phyloP scores from a whole-genome alignment of 352 stramenopile genomes.

The Globisporangium emineosum region DNA sequence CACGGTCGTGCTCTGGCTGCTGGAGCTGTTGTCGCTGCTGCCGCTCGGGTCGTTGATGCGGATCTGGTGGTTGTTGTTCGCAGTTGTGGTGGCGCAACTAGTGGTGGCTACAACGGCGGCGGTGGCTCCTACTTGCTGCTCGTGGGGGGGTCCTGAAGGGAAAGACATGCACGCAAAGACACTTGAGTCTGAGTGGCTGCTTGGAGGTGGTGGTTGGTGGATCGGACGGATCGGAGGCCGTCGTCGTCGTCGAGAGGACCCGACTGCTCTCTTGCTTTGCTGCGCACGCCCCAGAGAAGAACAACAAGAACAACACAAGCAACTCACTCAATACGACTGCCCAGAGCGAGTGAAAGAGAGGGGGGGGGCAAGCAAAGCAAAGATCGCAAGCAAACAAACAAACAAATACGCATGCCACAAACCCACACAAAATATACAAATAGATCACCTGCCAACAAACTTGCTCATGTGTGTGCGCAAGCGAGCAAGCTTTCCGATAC shows the following conservation, averaged over 20 bases:
- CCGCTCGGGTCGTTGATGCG: constrained; percentile 5
- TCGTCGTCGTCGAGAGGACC: constrained; percentile 7
- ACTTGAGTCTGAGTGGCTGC: constrained; percentile 5
- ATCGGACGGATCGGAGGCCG: neutral
- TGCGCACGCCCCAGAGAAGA: constrained; percentile 3
- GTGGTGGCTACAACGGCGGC: neutral
- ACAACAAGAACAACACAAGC: constrained; percentile 8
- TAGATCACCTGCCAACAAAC: neutral
- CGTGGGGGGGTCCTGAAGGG: constrained; percentile 6
- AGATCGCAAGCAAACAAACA: neutral
- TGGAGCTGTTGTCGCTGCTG: constrained; percentile 13
- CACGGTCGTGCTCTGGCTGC: constrained; percentile 3
- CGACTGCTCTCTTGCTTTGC: constrained; percentile 3
- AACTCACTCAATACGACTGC: constrained; percentile 1
- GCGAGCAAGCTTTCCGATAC: neutral
- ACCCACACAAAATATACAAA: neutral
- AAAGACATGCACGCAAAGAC: constrained; percentile 20
- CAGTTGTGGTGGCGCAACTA: neutral
- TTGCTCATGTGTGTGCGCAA: neutral
- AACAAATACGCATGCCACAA: neutral
- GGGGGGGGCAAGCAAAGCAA: constrained; percentile 1
- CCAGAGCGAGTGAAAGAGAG: neutral
- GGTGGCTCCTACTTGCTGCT: constrained; percentile 1
- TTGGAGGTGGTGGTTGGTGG: neutral
- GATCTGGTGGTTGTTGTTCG: neutral